Evolutionary conservation across 75 land plant species (phyloP), one percentile per base, ranked within the genome.

Genomic region (Pseudotsuga menziesii): DNA sequence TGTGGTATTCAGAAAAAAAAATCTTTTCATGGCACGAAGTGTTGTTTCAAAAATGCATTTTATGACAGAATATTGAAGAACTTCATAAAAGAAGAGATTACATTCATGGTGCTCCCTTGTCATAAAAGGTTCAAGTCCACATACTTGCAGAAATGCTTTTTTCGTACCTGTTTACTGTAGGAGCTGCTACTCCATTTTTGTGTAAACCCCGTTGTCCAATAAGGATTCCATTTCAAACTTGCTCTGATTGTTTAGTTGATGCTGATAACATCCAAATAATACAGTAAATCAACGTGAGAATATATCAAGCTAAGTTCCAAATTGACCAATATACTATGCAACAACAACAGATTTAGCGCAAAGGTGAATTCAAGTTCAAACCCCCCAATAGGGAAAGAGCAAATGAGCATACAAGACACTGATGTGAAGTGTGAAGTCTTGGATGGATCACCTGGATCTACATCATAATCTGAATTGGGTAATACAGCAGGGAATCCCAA

Each of bases 41-140:
- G 11, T 19, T 6, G 15, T 9, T 4, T 4, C 44, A 72, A 11
- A 48, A 23, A 72, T 22, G 16, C 23, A 19, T 1, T 72, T n/a
- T 7, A 12, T 52, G 22, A 54, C 4, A 12, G 17, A 32, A 56
- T 57, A 57, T 17, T 57, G 26, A 4, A 66, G 25, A 16, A 57
- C n/a, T 14, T 35, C 29, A 5, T 23, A 17, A 58, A 44, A 26
- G 27, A 58, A 56, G 77, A 57, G 36, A 84, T 82, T 77, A 85
- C 84, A 72, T 58, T 85, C 82, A 39, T 82, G 81, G 20, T 56
- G 81, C 3, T 74, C 77, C 76, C 64, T 82, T 27, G 79, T 76
- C 77, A 79, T 82, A 56, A 71, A 76, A 26, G 82, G 58, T 75
- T 81, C 78, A 32, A 86, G 80, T 14, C 88, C 88, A 35, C 80